Base-by-base conservation (phyloP, 352 stramenopile species). In the Pythium sp. region DNA sequence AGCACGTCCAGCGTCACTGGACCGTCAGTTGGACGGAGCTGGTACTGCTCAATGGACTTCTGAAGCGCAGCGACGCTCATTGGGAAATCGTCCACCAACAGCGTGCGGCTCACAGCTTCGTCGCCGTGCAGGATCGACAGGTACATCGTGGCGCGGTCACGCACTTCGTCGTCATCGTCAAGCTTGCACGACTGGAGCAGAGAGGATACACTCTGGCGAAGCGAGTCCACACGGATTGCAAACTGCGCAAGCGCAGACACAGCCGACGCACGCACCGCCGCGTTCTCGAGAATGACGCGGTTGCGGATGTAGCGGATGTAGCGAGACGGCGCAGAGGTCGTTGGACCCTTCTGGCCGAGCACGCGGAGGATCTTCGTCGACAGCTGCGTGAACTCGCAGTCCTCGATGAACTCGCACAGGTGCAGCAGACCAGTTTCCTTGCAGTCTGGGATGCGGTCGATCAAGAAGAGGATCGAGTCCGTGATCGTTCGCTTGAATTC, bases 221-320 rank as follows among this genome's bases (percentile, higher is more conserved):
- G 88, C 22, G 88, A 92, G 6, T 97, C 92, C 46, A 99, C 94
- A 26, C 84, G 79, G 51, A 98, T 96, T 5, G 95, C 97, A 83
- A 99, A 99, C 70, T 99, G 97, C 20, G 93, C 87, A 6, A 99
- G 85, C 24, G 97, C 94, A 22, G 91, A 94, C 57, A 99, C 94
- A 3, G 98, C 97, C 12, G 98, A 98, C 11, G 98, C 97, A 56
- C 98, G 89, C 55, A 99, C 95, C 12, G 92, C 81, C 0, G 97
- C 92, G 75, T 99, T 99, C 77, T 99, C 98, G 28, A 99, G 78
- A 76, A 99, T 99, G 55, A 99, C 90, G 54, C 98, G 94, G 86
- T 99, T 99, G 80, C 99, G 99, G 61, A 99, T 98, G 78, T 99
- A 99, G 60, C 98, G 95, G 72, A 99, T 99, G 93, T 99, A 99